These are phyloP conservation scores for Mycena sp. DNA, from an alignment of 1,284 basidiomycete species.

Conservation along the genomic window DNA sequence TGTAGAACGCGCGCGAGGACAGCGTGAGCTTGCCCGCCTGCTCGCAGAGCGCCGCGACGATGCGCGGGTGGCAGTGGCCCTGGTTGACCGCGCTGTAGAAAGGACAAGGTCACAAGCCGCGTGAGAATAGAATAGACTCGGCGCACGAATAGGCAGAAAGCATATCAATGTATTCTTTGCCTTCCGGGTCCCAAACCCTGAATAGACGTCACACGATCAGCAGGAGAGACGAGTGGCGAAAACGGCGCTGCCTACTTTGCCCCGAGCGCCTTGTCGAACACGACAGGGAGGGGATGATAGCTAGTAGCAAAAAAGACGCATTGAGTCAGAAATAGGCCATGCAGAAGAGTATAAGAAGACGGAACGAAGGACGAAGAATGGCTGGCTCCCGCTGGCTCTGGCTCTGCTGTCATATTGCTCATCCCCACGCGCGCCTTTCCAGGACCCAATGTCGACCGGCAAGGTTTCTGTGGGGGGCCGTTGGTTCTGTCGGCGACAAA, in stretches of 20 bases:
- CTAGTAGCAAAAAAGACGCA: constrained; percentile 65
- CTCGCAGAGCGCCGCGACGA: constrained; percentile 82
- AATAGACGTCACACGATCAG: background rate
- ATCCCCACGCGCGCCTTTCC: constrained; percentile 22
- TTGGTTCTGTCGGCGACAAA: constrained; percentile 29
- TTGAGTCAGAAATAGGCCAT: constrained; percentile 32
- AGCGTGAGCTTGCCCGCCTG: constrained; percentile 94
- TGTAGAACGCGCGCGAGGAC: constrained; percentile 97
- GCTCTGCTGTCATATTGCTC: background rate
- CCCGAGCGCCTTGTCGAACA: constrained; percentile 91
- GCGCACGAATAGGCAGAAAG: constrained; percentile 95
- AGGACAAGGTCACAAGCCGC: constrained; percentile 16
- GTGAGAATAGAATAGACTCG: constrained; percentile 31
- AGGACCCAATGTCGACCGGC: constrained; percentile 35
- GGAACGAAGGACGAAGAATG: constrained; percentile 20
- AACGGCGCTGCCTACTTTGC: constrained; percentile 72
- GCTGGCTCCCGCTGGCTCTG: constrained; percentile 9
- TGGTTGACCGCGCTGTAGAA: constrained; percentile 84
- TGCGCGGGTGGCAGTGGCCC: constrained; percentile 96
- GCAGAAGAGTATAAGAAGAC: constrained; percentile 36
- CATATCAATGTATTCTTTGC: constrained; percentile 94
- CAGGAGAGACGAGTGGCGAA: constrained; percentile 40
- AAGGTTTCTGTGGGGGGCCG: constrained; percentile 23
- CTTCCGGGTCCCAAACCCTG: constrained; percentile 97
- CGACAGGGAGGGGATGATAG: constrained; percentile 96